These are phyloP conservation scores for Fusarium begoniae DNA, from an alignment of 2,329 filamentous ascomycete genomes.

Conservation along the genomic window DNA sequence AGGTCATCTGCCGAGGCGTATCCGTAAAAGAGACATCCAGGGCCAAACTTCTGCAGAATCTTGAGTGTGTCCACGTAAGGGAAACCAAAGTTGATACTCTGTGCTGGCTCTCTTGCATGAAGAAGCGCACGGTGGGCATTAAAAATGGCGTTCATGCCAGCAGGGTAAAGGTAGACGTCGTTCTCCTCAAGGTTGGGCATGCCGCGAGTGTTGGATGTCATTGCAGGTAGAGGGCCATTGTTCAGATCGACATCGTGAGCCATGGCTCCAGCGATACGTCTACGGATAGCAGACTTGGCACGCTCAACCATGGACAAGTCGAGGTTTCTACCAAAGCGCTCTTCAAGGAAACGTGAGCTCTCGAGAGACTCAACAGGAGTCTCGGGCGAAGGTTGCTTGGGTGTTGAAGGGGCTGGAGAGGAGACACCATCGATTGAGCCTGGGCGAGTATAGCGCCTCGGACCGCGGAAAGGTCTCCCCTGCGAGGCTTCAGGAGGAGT, in stretches of 20 bases:
- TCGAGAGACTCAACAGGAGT: slow-evolving; percentile 63
- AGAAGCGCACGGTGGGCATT: slow-evolving; percentile 82
- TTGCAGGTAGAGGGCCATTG: slow-evolving; percentile 35
- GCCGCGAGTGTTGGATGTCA: slow-evolving; percentile 59
- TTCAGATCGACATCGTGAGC: slow-evolving; percentile 71
- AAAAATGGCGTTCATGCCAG: slow-evolving; percentile 96
- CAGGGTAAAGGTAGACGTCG: slow-evolving; percentile 89
- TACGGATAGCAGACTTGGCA: slow-evolving; percentile 85
- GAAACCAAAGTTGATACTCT: slow-evolving; percentile 95
- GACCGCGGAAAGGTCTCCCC: slow-evolving; percentile 69
- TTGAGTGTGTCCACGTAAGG: slow-evolving; percentile 98
- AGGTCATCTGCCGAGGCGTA: slow-evolving; percentile 80
- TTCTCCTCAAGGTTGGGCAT: slow-evolving; percentile 77
- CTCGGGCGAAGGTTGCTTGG: slow-evolving; percentile 29
- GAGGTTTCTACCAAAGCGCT: slow-evolving; percentile 92
- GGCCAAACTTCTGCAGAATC: slow-evolving; percentile 92
- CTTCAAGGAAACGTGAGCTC: slow-evolving; percentile 84
- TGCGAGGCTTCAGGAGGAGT: slow-evolving; percentile 37
- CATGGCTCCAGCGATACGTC: slow-evolving; percentile 88
- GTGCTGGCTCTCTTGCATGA: slow-evolving; percentile 67
- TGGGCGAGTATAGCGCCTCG: slow-evolving; percentile 78
- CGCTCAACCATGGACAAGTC: slow-evolving; percentile 80
- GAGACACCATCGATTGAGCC: slow-evolving; percentile 48
- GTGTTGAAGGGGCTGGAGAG: slow-evolving; percentile 10
- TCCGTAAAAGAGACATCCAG: slow-evolving; percentile 89